Base-by-base conservation (phyloP, 768 basidiomycete species). In the Amanita molliuscula region DNA sequence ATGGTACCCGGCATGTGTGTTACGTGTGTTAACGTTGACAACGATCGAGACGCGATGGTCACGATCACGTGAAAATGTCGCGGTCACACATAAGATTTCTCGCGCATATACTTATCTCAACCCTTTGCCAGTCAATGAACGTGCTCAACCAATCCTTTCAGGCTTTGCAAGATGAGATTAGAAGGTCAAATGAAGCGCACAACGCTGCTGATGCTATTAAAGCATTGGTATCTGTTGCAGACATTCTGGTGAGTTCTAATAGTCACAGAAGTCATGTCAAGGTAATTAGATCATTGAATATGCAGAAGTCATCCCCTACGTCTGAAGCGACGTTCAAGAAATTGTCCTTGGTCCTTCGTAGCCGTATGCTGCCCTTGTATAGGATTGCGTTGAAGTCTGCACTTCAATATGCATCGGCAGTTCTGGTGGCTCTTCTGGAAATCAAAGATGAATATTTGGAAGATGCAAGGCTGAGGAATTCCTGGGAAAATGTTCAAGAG, bases 401-500 rank as follows among this genome's bases (percentile, higher is more conserved):
- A 3, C 59, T 81, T 43, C 63, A 65, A 8, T 67, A 73, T 54
- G 65, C 70, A 8, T 62, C 68, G 3, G 58, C 66, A 16, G 54
- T 78, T n/a, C 67, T 78, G 34, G 59, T 57, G 10, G 56, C 57
- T 4, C 64, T 79, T 2, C 65, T 71, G 28, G 53, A 66, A 64
- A 66, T 16, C 74, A 70, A 47, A 54, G 75, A 20, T 51, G 61
- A 13, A 53, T 65, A n/a, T 54, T 41, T 9, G 47, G 47, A 28
- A 6, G 56, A 66, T 40, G 53, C 57, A 13, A 29, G 33, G 36
- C 37, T 10, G 7, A 59, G 49, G 18, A 48, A 50, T 6, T 21
- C 59, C 2, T 82, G 80, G 79, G 76, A 79, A 59, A 53, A 50
- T 10, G 62, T 73, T 9, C 68, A 73, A 29, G 56, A 68, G 25